phyloP scores from a whole-genome alignment of 805 yeast species.

The Saccharomycodes ludwigii region DNA sequence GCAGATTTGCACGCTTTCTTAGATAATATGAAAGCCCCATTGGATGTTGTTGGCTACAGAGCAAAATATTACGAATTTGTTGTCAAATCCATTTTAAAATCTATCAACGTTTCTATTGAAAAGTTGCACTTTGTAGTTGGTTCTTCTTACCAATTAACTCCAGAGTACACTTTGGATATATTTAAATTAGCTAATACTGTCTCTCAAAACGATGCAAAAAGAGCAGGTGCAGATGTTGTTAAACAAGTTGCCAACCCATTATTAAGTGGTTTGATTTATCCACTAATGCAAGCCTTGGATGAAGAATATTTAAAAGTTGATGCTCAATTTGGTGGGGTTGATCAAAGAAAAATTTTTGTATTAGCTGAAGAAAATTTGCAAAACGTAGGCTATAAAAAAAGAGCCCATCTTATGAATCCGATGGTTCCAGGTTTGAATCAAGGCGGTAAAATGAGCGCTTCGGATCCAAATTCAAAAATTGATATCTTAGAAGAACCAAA shows the following conservation, averaged over 20 bases:
- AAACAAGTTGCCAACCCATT: constrained; percentile 93
- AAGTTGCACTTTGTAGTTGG: constrained; percentile 77
- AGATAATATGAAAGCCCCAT: constrained; percentile 97
- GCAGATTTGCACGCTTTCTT: constrained; percentile 96
- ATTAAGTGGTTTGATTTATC: constrained; percentile 87
- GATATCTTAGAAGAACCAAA: constrained; percentile 87
- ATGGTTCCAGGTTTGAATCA: constrained; percentile 97
- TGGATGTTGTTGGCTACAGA: constrained; percentile 80
- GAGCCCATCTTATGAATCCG: constrained; percentile 97
- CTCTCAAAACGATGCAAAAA: constrained; percentile 89
- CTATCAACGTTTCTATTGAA: constrained; percentile 88
- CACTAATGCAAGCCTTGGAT: constrained; percentile 97
- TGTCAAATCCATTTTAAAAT: constrained; percentile 72
- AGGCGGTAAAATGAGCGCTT: constrained; percentile 98
- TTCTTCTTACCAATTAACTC: constrained; percentile 71
- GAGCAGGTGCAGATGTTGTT: constrained; percentile 99
- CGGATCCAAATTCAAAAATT: constrained; percentile 96
- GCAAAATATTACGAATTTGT: constrained; percentile 79
- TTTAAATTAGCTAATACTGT: constrained; percentile 77
- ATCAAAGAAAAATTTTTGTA: constrained; percentile 94
- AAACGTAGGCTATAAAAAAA: constrained; percentile 81
- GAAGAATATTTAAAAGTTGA: constrained; percentile 83
- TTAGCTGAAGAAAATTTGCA: constrained; percentile 92
- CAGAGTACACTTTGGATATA: constrained; percentile 77
- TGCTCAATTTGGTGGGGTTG: constrained; percentile 97